Percentiles rank a stretch among this genome's conserved stretches.
Evolutionary conservation across 495 filamentous ascomycete species (phyloP).

Genomic region (Cryomyces minteri): DNA sequence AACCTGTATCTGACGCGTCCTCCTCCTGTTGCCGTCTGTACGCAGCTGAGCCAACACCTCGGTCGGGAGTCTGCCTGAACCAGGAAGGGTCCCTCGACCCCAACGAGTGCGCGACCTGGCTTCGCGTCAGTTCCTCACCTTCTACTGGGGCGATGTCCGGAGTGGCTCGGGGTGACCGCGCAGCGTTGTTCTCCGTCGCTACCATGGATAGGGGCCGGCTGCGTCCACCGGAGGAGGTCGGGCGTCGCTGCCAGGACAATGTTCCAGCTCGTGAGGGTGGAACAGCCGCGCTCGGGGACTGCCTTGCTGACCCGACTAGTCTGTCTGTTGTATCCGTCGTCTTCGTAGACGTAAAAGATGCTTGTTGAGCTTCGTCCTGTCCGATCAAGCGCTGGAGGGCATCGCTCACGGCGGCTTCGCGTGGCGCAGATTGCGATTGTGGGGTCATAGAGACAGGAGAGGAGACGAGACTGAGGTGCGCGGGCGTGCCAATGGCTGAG

Average conservation of each 20-base stretch:
- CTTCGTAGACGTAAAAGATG: too few species aligned
- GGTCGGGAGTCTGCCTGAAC: slow-evolving; percentile 68
- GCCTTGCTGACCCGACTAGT: slow-evolving; percentile 16
- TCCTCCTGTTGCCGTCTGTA: slow-evolving; percentile 48
- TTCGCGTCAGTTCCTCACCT: slow-evolving; percentile 29
- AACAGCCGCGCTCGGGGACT: slow-evolving; percentile 23
- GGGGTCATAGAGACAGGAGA: not conserved
- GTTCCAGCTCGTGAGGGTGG: slow-evolving; percentile 36
- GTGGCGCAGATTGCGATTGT: not conserved
- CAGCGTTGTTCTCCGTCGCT: slow-evolving; percentile 40
- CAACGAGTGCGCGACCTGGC: slow-evolving; percentile 53
- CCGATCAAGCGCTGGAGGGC: too few species aligned
- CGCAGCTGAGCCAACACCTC: slow-evolving; percentile 50
- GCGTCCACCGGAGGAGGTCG: slow-evolving; percentile 35
- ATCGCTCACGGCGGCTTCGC: not conserved
- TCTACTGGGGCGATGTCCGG: not conserved
- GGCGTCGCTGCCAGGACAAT: slow-evolving; percentile 80
- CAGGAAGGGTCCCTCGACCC: slow-evolving; percentile 63
- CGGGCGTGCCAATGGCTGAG: slow-evolving; percentile 2
- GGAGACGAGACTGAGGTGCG: not conserved
- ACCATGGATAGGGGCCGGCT: slow-evolving; percentile 40
- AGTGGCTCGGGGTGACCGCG: slow-evolving; percentile 24
- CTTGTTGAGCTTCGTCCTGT: too few species aligned
- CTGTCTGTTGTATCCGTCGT: not conserved
- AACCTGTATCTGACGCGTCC: slow-evolving; percentile 27